These are phyloP conservation scores for Penicillium manginii DNA, from an alignment of 495 filamentous ascomycete species.

Conservation along the genomic window DNA sequence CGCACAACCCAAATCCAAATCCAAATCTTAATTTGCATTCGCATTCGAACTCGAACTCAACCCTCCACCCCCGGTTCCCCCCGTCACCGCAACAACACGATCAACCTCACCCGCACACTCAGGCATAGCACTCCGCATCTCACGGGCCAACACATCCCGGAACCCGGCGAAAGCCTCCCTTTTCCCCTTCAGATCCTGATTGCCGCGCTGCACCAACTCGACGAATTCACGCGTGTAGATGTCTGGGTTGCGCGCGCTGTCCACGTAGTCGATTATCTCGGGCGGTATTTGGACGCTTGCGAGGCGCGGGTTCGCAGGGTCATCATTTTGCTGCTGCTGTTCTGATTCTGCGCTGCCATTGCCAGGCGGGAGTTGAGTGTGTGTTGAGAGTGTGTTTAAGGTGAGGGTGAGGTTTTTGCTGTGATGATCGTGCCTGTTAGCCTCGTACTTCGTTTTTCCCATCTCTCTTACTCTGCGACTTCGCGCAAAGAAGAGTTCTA, in stretches of 20 bases:
- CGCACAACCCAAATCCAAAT: too few relatives aligned
- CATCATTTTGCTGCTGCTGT: slow-evolving; percentile 32
- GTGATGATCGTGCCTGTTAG: slow-evolving; percentile 1
- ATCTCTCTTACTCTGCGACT: too few relatives aligned
- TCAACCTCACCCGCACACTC: slow-evolving; percentile 74
- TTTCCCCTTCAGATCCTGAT: slow-evolving; percentile 86
- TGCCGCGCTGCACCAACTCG: slow-evolving; percentile 80
- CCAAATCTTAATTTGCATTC: not conserved
- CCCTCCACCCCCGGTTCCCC: slow-evolving; percentile 10
- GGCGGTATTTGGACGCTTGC: slow-evolving; percentile 67
- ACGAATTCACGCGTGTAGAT: slow-evolving; percentile 99
- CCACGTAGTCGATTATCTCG: slow-evolving; percentile 93
- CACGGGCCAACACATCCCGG: slow-evolving; percentile 76
- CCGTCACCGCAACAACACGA: slow-evolving; percentile 56
- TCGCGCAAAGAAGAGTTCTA: slow-evolving; percentile 4
- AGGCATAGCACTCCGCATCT: slow-evolving; percentile 79
- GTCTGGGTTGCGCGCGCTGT: slow-evolving; percentile 91
- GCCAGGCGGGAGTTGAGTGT: slow-evolving; percentile 34
- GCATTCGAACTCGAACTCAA: not conserved
- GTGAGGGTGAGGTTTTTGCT: slow-evolving; percentile 51
- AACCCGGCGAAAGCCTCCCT: slow-evolving; percentile 78
- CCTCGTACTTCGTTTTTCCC: not conserved
- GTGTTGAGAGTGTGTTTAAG: slow-evolving; percentile 42
- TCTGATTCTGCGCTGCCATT: slow-evolving; percentile 4
- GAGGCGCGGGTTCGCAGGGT: slow-evolving; percentile 50